Evolutionary conservation across 305 asterid genomes (phyloP), one percentile per base, ranked within the genome.

Genomic region (Fraxinus ornus): DNA sequence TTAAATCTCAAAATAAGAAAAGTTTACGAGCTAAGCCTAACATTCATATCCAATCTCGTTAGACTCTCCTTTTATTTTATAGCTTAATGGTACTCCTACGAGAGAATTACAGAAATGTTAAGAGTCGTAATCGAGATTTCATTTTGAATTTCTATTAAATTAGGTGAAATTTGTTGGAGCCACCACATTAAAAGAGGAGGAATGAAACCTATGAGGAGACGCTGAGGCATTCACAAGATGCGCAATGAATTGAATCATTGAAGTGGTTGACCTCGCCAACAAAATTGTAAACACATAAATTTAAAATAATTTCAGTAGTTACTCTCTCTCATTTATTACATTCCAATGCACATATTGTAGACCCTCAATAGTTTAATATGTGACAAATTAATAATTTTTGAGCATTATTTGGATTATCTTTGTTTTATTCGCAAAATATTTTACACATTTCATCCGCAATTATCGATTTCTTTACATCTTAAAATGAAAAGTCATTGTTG

Each of bases 231-330:
- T 64, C 85, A 28, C 60, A 71, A 74, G 57, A 28, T 78, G 83
- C 82, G 74, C 21, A 78, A 80, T 77, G 68, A 80, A 78, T 49
- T 49, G 17, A 55, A 75, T 57, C 49, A 37, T 75, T 62, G 15
- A 81, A 81, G 80, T 75, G 21, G 79, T 74, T 75, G 79, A 52
- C 78, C 24, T 57, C 52, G 21, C 26, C 28, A 72, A 78, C n/a
- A 44, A 44, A 44, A 2, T 12, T 12, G 47, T 39, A 39, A 2
- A 41, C n/a, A 44, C 44, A 74, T 52, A 81, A 75, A 37, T 76
- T 57, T 37, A 36, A 81, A 5, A 44, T 33, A 57, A 49, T 52
- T 64, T 55, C 32, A 55, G 30, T 17, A 55, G 37, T 80, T 73
- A 55, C 55, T 32, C 76, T 37, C 9, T 52, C 79, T 24, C 78